Conservation (phyloP, 2,329 filamentous ascomycete species). For the Colletotrichum eleusines region DNA sequence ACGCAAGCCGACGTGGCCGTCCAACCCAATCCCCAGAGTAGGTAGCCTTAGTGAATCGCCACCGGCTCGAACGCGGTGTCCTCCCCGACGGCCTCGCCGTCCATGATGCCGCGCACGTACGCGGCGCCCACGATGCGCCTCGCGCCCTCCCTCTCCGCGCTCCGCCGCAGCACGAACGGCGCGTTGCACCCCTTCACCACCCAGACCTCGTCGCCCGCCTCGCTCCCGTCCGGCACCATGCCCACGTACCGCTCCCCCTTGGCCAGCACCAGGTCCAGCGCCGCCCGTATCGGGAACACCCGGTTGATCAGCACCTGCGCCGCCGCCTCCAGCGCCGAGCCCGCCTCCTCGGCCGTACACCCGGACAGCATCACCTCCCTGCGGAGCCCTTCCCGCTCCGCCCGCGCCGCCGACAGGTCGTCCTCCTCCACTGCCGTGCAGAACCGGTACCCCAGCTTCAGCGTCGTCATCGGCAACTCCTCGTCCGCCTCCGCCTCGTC, state of each 20-base stretch:
- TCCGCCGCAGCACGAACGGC: constrained; percentile 39
- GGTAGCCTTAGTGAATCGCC: constrained; percentile 28
- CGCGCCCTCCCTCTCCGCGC: constrained; percentile 26
- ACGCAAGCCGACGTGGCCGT: accelerated
- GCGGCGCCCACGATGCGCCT: constrained; percentile 33
- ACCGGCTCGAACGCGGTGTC: constrained; percentile 24
- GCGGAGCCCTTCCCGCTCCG: constrained; percentile 31
- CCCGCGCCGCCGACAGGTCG: constrained; percentile 28
- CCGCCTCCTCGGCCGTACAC: constrained; percentile 26
- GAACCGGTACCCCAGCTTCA: constrained; percentile 37
- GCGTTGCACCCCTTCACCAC: constrained; percentile 38
- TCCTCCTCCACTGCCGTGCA: constrained; percentile 37
- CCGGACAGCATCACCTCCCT: constrained; percentile 29
- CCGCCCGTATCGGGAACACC: constrained; percentile 27
- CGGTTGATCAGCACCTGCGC: constrained; percentile 38
- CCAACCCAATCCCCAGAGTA: neutral
- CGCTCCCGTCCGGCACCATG: constrained; percentile 36
- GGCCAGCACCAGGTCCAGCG: constrained; percentile 38
- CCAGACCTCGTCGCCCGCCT: constrained; percentile 37
- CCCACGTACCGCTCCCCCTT: constrained; percentile 24
- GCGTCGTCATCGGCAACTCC: constrained; percentile 24
- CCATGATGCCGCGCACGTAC: constrained; percentile 40
- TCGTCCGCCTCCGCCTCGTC: neutral
- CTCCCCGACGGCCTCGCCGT: constrained; percentile 20
- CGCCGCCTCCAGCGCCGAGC: constrained; percentile 38